phyloP scores from a whole-genome alignment of 108 stramenopile genomes.

The Stephanodiscus triporus region DNA sequence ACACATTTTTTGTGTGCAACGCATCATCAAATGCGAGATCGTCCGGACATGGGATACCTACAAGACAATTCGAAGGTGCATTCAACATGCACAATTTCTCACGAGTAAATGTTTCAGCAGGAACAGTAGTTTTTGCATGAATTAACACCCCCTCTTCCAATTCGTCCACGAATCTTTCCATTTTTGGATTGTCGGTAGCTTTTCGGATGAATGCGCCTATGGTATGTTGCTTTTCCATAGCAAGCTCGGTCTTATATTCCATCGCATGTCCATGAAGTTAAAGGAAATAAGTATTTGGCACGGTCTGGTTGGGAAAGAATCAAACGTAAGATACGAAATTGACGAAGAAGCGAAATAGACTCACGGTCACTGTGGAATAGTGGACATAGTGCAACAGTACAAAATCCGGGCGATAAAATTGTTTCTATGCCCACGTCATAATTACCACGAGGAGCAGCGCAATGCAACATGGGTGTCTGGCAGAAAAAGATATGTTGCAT shows the following conservation, averaged over 20 bases:
- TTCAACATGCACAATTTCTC: slow-evolving; percentile 48
- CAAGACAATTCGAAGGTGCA: slow-evolving; percentile 40
- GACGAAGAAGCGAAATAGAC: slow-evolving; percentile 2
- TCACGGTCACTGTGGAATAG: slow-evolving; percentile 77
- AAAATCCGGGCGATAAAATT: slow-evolving; percentile 79
- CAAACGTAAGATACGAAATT: not conserved
- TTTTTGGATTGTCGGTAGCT: slow-evolving; percentile 35
- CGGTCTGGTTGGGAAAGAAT: not conserved
- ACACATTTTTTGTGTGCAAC: slow-evolving; percentile 56
- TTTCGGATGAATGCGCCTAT: slow-evolving; percentile 32
- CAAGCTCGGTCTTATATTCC: slow-evolving; percentile 40
- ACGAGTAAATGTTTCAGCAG: slow-evolving; percentile 61
- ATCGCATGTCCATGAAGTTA: not conserved
- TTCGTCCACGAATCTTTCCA: slow-evolving; percentile 55
- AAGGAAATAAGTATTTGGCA: not conserved
- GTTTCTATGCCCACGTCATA: slow-evolving; percentile 45
- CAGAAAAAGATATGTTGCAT: not conserved
- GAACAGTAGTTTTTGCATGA: slow-evolving; percentile 58
- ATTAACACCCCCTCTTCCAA: slow-evolving; percentile 52
- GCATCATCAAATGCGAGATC: slow-evolving; percentile 50
- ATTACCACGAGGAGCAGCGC: not conserved
- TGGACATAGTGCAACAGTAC: slow-evolving; percentile 84
- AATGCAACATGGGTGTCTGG: not conserved
- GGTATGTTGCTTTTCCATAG: slow-evolving; percentile 51
- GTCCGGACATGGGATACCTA: slow-evolving; percentile 65